Percentiles rank a stretch among this genome's conserved stretches.
These are phyloP conservation scores for Hypoxylon sp. DNA, from an alignment of 2,329 filamentous ascomycete genomes.

Conservation along the genomic window DNA sequence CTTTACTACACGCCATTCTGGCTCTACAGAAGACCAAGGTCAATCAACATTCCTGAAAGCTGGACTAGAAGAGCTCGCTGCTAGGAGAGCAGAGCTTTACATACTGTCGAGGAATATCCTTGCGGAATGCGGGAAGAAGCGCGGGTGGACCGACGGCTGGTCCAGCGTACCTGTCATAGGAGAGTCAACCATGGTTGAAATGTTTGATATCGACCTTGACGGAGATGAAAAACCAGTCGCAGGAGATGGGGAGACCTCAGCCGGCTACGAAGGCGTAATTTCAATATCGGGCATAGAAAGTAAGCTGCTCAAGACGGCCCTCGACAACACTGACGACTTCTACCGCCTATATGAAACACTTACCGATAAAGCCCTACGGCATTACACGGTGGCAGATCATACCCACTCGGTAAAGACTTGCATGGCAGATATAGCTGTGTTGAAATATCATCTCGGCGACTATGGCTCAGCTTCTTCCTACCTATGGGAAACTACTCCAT, in stretches of 20 bases:
- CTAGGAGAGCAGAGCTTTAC: conserved; percentile 85
- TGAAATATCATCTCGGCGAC: conserved; percentile 84
- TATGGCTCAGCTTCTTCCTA: conserved; percentile 80
- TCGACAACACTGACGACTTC: conserved; percentile 75
- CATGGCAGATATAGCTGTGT: conserved; percentile 86
- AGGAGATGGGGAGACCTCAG: conserved; percentile 43
- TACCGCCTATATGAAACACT: conserved; percentile 79
- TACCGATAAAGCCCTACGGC: conserved; percentile 86
- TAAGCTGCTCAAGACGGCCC: conserved; percentile 71
- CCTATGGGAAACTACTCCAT: conserved; percentile 83
- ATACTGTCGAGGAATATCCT: conserved; percentile 84
- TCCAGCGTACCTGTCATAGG: conserved; percentile 68
- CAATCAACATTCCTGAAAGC: conserved; percentile 68
- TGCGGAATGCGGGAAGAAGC: conserved; percentile 78
- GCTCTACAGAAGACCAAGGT: conserved; percentile 59
- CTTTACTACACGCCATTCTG: conserved; percentile 65
- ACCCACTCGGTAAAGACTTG: conserved; percentile 82
- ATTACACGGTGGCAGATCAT: conserved; percentile 85
- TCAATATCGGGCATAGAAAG: conserved; percentile 67
- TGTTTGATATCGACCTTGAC: conserved; percentile 72
- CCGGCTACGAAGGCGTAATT: conserved; percentile 32
- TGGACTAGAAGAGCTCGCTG: conserved; percentile 86
- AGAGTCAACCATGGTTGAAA: conserved; percentile 61
- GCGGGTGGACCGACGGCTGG: conserved; percentile 86
- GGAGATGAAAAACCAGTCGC: conserved; percentile 58